A percentile compares a stretch with the other conserved stretches of the same genome.
Evolutionary conservation across 2,329 filamentous ascomycete genomes (phyloP).

Genomic region (Aspergillus spinulosporus): DNA sequence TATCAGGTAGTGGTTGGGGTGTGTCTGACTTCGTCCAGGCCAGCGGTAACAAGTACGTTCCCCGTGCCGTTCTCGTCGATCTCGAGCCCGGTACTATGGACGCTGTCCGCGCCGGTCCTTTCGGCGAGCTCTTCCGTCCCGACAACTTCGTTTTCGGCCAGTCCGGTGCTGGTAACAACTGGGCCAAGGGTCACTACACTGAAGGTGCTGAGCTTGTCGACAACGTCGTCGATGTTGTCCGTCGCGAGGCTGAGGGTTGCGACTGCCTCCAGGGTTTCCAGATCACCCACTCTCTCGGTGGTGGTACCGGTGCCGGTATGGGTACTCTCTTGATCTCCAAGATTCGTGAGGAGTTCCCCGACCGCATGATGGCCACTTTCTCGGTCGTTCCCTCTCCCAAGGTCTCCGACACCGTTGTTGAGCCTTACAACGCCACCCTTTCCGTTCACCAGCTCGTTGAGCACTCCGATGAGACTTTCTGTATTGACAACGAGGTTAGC

Average conservation of each 20-base stretch:
- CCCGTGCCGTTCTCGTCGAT: conserved; percentile 98
- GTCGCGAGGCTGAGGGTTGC: conserved; percentile 96
- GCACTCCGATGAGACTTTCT: conserved; percentile 99
- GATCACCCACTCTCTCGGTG: conserved; percentile 99
- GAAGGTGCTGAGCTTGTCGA: conserved; percentile 99
- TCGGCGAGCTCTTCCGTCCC: conserved; percentile 98
- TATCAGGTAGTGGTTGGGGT: not conserved
- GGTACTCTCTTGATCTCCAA: conserved; percentile 99
- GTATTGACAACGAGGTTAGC: conserved; percentile 93
- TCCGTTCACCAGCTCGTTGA: conserved; percentile 99
- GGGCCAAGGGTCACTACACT: conserved; percentile 99
- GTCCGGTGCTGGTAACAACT: conserved; percentile 99
- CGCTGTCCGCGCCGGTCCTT: conserved; percentile 94
- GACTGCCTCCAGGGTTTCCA: conserved; percentile 99
- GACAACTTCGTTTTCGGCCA: conserved; percentile 99
- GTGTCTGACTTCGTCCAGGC: conserved; percentile 18
- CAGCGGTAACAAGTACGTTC: conserved; percentile 98
- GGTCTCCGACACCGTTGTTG: conserved; percentile 99
- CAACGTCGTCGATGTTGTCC: conserved; percentile 96
- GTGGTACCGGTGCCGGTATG: conserved; percentile 99
- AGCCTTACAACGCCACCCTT: conserved; percentile 99
- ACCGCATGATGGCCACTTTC: conserved; percentile 99
- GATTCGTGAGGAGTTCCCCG: conserved; percentile 99
- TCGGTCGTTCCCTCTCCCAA: conserved; percentile 98
- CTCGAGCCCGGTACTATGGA: conserved; percentile 99